A percentile compares a stretch with the other conserved stretches of the same genome.
phyloP scores from a whole-genome alignment of 2,329 filamentous ascomycete species.

The Venturia nashicola region DNA sequence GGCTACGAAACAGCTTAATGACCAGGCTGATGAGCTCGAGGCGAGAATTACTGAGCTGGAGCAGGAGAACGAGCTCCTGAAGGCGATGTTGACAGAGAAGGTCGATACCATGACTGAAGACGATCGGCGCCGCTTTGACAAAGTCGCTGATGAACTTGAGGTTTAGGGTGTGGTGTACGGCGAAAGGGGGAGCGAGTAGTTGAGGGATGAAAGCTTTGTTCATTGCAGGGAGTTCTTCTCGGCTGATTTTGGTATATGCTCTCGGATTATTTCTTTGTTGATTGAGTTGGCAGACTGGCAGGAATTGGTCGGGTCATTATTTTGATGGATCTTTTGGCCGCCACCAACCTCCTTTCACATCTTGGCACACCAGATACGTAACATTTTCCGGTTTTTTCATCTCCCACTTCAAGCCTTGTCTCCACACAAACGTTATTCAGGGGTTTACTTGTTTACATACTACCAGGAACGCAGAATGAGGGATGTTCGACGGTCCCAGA shows the following conservation, averaged over 20 bases:
- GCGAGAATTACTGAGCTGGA: slow-evolving; percentile 35
- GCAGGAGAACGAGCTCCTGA: slow-evolving; percentile 41
- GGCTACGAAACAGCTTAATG: slow-evolving; percentile 37
- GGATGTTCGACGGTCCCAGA: too few relatives aligned
- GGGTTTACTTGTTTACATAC: too few relatives aligned
- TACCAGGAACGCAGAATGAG: not conserved
- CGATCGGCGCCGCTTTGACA: slow-evolving; percentile 13
- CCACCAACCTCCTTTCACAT: not conserved
- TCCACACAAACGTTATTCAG: not conserved
- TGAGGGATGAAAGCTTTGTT: not conserved
- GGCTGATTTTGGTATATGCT: not conserved
- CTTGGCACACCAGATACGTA: not conserved
- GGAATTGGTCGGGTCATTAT: not conserved
- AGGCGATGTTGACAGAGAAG: slow-evolving; percentile 39
- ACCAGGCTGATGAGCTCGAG: slow-evolving; percentile 33
- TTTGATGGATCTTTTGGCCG: not conserved
- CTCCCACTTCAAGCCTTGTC: not conserved
- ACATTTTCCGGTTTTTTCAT: not conserved
- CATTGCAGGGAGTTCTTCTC: not conserved
- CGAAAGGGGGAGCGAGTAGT: too few relatives aligned
- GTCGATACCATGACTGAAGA: slow-evolving; percentile 28
- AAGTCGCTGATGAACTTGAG: not conserved
- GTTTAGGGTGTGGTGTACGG: not conserved
- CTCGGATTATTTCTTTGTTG: not conserved
- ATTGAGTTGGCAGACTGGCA: not conserved